Evolutionary conservation across 768 basidiomycete genomes (phyloP).

Genomic region (Boletus patriciae): DNA sequence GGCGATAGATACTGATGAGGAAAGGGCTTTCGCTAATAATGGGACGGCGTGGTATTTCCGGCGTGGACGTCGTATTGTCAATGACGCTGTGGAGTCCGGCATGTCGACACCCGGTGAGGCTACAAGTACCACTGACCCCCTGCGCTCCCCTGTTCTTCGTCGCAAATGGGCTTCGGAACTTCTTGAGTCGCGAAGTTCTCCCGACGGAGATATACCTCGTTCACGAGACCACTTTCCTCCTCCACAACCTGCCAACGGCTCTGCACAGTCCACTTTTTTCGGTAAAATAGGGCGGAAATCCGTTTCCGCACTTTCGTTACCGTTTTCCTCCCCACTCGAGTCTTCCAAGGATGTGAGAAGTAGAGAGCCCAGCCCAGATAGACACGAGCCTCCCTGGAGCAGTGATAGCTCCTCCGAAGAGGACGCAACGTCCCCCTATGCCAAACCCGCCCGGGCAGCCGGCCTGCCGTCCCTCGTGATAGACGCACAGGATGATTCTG

Average conservation of each 20-base stretch:
- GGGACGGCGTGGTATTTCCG: slow-evolving; percentile 57
- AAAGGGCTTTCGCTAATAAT: slow-evolving; percentile 59
- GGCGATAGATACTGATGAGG: slow-evolving; percentile 78
- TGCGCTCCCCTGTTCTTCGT: slow-evolving; percentile 43
- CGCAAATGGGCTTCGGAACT: slow-evolving; percentile 50
- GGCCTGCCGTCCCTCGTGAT: slow-evolving; percentile 6
- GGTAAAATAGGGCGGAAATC: slow-evolving; percentile 46
- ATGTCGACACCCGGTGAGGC: slow-evolving; percentile 33
- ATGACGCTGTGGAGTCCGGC: slow-evolving; percentile 32
- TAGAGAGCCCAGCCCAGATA: slow-evolving; percentile 30
- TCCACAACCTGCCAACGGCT: slow-evolving; percentile 8
- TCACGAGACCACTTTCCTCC: slow-evolving; percentile 5
- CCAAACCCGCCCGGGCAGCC: slow-evolving; percentile 7
- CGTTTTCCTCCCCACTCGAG: slow-evolving; percentile 33
- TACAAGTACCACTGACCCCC: slow-evolving; percentile 36
- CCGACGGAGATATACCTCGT: slow-evolving; percentile 14
- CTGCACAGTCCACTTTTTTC: slow-evolving; percentile 39
- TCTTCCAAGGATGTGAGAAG: slow-evolving; percentile 21
- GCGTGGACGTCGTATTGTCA: slow-evolving; percentile 41
- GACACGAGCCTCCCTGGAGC: slow-evolving; percentile 48
- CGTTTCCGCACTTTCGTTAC: slow-evolving; percentile 41
- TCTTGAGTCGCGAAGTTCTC: slow-evolving; percentile 32
- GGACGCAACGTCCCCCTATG: slow-evolving; percentile 25
- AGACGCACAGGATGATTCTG: slow-evolving; percentile 17
- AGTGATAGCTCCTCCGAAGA: slow-evolving; percentile 63